Percentiles rank a stretch among this genome's conserved stretches.
Conservation (phyloP, 2,329 filamentous ascomycete genomes). For the Botryotinia narcissicola region DNA sequence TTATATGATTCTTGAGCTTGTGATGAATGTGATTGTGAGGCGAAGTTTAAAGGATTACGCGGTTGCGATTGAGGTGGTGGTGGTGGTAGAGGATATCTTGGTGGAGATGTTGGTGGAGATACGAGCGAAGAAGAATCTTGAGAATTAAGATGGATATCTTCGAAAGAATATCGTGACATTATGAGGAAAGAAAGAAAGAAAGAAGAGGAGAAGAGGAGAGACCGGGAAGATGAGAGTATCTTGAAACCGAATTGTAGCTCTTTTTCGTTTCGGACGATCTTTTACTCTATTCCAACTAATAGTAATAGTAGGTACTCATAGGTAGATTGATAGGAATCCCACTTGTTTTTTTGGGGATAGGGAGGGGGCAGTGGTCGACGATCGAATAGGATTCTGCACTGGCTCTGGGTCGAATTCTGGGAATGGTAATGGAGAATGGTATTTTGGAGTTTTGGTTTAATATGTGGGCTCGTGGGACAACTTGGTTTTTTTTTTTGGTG, state of each 20-base stretch:
- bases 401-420: neutral
- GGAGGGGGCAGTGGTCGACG: neutral
- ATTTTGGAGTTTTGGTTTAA: neutral
- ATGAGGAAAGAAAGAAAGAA: neutral
- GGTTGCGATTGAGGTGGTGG: neutral
- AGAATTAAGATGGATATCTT: neutral
- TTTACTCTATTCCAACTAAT: conserved; percentile 7
- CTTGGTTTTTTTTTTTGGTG: neutral
- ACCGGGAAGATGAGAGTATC: neutral
- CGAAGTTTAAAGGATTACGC: conserved; percentile 6
- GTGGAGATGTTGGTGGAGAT: conserved; percentile 6
- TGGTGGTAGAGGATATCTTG: neutral
- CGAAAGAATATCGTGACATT: conserved; percentile 11
- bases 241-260: neutral
- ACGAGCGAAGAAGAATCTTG: conserved; percentile 3
- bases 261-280: conserved; percentile 6
- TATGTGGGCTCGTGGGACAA: neutral
- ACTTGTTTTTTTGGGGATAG: neutral
- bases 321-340: neutral
- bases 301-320: conserved; percentile 1
- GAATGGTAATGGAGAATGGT: neutral
- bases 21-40: neutral
- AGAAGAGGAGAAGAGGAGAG: no score
- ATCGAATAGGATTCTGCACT: conserved; percentile 1
- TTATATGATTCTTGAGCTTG: conserved; percentile 5